Evolutionary conservation across 208 protist species (phyloP).

Genomic region (Leishmania major): DNA sequence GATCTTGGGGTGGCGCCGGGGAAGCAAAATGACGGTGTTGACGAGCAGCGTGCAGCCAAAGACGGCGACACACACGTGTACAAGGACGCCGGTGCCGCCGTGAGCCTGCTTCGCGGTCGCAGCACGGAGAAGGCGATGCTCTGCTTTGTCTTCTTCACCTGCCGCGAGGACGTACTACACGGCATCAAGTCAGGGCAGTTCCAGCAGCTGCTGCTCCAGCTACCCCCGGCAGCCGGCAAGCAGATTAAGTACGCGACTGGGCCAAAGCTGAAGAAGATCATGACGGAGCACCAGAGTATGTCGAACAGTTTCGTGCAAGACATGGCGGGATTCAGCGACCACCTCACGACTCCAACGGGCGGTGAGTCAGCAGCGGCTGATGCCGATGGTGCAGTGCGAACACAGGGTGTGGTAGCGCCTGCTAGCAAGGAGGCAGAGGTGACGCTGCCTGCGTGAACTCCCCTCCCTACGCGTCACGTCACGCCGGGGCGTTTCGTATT

Average conservation of each 20-base stretch:
- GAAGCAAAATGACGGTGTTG: background rate
- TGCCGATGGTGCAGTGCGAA: background rate
- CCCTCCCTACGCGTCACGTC: background rate
- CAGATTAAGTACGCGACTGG: slow-evolving; percentile 66
- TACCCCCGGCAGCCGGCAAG: slow-evolving; percentile 47
- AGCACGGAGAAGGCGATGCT: slow-evolving; percentile 26
- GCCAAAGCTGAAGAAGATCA: slow-evolving; percentile 42
- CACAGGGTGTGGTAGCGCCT: background rate
- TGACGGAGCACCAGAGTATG: slow-evolving; percentile 34
- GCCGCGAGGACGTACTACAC: slow-evolving; percentile 59
- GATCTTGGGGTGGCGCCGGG: background rate
- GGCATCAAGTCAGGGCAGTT: slow-evolving; percentile 33
- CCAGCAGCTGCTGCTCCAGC: slow-evolving; percentile 33
- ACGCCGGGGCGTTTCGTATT: background rate
- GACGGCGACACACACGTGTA: background rate
- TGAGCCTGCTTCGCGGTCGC: too few relatives aligned
- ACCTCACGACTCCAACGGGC: background rate
- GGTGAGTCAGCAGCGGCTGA: background rate
- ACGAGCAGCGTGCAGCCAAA: background rate
- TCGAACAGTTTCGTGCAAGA: slow-evolving; percentile 27
- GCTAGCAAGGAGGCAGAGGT: background rate
- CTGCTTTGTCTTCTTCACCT: slow-evolving; percentile 78
- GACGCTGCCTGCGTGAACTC: background rate
- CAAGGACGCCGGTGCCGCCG: background rate
- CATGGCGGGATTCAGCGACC: slow-evolving; percentile 13